phyloP scores from a whole-genome alignment of 2,329 filamentous ascomycete species.

The Aspergillus uvarum region DNA sequence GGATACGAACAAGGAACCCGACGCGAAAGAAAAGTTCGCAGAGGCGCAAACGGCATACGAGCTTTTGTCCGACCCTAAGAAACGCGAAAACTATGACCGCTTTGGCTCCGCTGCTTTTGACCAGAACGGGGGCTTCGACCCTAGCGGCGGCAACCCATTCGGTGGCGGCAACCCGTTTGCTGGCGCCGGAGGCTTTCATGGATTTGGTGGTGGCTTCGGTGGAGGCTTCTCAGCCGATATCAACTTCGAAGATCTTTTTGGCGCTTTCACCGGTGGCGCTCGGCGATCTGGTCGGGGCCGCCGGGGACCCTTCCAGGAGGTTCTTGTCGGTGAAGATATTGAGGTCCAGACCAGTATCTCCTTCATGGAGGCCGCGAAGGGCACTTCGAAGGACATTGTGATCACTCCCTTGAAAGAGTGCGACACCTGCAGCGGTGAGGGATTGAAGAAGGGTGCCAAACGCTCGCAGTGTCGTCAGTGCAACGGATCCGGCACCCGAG shows the following conservation, averaged over 20 bases:
- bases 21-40: constrained; percentile 91
- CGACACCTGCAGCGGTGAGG: constrained; percentile 77
- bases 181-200: constrained; percentile 61
- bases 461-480: constrained; percentile 74
- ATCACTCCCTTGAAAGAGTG: constrained; percentile 81
- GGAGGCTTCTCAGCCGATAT: constrained; percentile 76
- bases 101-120: constrained; percentile 80
- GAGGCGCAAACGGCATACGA: constrained; percentile 95
- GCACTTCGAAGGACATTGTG: constrained; percentile 80
- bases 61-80: constrained; percentile 85
- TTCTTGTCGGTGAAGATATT: constrained; percentile 91
- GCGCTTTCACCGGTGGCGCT: constrained; percentile 70
- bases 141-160: constrained; percentile 54
- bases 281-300: constrained; percentile 54
- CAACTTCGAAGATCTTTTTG: constrained; percentile 95
- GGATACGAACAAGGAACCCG: constrained; percentile 92
- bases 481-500: constrained; percentile 79
- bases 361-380: constrained; percentile 95
- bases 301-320: constrained; percentile 74
- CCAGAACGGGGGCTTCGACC: constrained; percentile 72
- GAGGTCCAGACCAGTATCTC: constrained; percentile 90
- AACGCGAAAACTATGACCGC: constrained; percentile 87
- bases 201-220: constrained; percentile 53
- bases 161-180: constrained; percentile 52
- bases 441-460: constrained; percentile 77